Conservation (phyloP, 331 rosid genomes). For the Malus hybrid region DNA sequence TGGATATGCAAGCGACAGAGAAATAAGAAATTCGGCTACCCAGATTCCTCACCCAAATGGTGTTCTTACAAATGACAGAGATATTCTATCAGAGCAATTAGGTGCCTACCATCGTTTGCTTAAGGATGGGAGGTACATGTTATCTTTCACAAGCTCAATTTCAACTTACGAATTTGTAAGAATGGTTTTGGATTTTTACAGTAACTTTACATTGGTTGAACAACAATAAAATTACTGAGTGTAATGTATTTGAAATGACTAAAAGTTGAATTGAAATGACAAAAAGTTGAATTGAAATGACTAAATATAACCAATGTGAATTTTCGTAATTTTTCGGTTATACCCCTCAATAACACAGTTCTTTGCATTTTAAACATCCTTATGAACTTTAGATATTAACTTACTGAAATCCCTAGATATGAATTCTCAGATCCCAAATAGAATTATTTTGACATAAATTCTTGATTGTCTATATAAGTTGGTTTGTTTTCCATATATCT, state of each 20-base stretch:
- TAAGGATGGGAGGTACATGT: slow-evolving; percentile 60
- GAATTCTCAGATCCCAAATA: background rate
- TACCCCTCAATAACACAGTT: background rate
- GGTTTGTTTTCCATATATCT: slow-evolving; percentile 4
- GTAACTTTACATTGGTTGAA: background rate
- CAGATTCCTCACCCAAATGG: slow-evolving; percentile 32
- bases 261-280: too few relatives aligned
- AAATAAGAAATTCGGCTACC: slow-evolving; percentile 27
- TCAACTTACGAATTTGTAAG: background rate
- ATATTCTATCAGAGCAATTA: slow-evolving; percentile 39
- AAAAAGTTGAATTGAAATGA: background rate
- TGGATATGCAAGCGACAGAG: slow-evolving; percentile 33
- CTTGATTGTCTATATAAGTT: background rate
- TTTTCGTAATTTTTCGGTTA: background rate
- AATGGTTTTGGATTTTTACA: background rate
- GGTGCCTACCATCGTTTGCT: slow-evolving; percentile 54
- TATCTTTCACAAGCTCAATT: background rate
- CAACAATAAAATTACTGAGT: background rate
- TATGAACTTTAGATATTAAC: background rate
- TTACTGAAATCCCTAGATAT: background rate
- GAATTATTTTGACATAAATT: background rate
- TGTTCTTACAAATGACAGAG: slow-evolving; percentile 26
- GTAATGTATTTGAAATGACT: background rate
- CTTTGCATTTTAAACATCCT: background rate
- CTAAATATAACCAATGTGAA: background rate